These are phyloP conservation scores for Globisporangium echinulatum DNA, from an alignment of 352 stramenopile genomes.

Conservation along the genomic window DNA sequence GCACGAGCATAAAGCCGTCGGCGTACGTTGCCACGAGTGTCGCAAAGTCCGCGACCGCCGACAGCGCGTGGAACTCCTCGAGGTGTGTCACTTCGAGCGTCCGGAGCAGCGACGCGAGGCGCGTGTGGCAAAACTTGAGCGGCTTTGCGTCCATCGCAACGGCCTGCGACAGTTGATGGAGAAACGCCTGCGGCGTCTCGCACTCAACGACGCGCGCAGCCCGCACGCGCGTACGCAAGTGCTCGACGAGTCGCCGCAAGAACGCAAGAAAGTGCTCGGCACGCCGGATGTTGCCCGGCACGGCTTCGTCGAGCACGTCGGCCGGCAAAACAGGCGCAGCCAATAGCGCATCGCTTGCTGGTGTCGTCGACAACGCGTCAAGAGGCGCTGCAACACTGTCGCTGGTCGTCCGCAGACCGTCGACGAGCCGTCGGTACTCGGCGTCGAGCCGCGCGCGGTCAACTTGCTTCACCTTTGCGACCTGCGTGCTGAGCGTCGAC, in stretches of 20 bases:
- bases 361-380: conserved; percentile 37
- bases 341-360: conserved; percentile 57
- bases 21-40: conserved; percentile 96
- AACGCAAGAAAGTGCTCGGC: conserved; percentile 98
- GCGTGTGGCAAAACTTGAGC: conserved; percentile 96
- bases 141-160: conserved; percentile 96
- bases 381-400: conserved; percentile 55
- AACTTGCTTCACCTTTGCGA: conserved; percentile 86
- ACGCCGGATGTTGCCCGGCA: conserved; percentile 96
- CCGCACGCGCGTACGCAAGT: conserved; percentile 79
- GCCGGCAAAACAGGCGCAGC: conserved; percentile 81
- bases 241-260: conserved; percentile 95
- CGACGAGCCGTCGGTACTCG: conserved; percentile 95
- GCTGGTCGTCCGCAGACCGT: conserved; percentile 89
- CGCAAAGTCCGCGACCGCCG: conserved; percentile 96
- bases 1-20: conserved; percentile 97
- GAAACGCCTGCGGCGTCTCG: conserved; percentile 95
- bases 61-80: conserved; percentile 95
- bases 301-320: conserved; percentile 95
- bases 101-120: conserved; percentile 94
- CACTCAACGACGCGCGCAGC: conserved; percentile 89
- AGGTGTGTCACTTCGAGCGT: conserved; percentile 97
- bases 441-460: conserved; percentile 90
- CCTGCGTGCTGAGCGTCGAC: conserved; percentile 62
- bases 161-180: conserved; percentile 91